Evolutionary conservation across 345 rosid species (phyloP).

Genomic region (Erysimum cheiranthoides): DNA sequence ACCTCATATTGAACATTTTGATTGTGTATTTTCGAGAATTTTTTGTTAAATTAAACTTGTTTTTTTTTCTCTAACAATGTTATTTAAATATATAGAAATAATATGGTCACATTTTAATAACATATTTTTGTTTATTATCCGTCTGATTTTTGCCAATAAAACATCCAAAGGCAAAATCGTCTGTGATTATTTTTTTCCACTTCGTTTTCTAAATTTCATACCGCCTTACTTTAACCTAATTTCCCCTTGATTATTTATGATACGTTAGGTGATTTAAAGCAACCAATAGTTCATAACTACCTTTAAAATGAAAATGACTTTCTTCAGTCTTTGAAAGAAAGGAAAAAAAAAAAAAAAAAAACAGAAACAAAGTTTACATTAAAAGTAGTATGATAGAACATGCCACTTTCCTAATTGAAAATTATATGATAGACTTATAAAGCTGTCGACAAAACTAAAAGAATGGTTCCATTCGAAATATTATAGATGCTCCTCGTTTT

Average conservation of each 20-base stretch:
- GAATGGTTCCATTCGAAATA: constrained; percentile 32
- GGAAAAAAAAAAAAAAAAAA: too few species aligned
- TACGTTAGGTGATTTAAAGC: constrained; percentile 3
- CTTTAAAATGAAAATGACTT: constrained; percentile 35
- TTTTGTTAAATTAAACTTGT: background rate
- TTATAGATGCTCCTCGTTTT: constrained; percentile 33
- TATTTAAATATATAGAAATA: too few species aligned
- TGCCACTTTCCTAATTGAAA: constrained; percentile 29
- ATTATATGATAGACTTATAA: constrained; percentile 15
- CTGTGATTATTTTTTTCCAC: too few species aligned
- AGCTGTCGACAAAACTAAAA: constrained; percentile 41
- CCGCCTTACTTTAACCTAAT: background rate
- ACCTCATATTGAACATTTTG: background rate
- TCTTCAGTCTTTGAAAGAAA: constrained; percentile 13
- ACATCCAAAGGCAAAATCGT: too few species aligned
- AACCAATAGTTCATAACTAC: constrained; percentile 8
- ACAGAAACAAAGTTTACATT: constrained; percentile 9
- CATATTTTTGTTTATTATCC: too few species aligned
- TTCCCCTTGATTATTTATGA: background rate
- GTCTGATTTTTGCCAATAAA: too few species aligned
- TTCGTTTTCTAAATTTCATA: background rate
- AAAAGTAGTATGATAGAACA: constrained; percentile 30
- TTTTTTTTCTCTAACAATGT: background rate
- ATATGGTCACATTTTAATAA: too few species aligned
- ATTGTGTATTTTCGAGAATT: background rate